Conservation (phyloP, 176 grass and related monocot genomes). For the Triticum dicoccoides region DNA sequence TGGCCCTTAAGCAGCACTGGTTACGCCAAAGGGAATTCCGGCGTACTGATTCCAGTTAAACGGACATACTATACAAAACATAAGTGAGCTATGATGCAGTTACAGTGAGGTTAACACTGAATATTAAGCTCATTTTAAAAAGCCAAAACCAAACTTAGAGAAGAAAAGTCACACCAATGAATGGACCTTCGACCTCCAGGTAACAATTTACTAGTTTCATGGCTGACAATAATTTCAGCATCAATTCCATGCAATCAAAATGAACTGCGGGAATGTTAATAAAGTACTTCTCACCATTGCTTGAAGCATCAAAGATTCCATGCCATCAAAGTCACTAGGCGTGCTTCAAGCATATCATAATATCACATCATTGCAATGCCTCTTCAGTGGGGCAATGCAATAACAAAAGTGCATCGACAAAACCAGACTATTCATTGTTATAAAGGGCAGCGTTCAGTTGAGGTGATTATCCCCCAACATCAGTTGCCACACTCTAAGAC, state of each 20-base stretch:
- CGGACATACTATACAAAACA: no score
- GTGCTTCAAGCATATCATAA: neutral
- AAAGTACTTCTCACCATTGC: neutral
- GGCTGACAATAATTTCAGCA: neutral
- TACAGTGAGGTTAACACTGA: no score
- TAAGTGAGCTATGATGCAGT: no score
- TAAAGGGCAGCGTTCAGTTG: neutral
- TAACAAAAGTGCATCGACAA: neutral
- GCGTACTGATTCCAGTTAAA: no score
- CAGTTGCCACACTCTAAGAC: neutral
- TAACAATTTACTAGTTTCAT: neutral
- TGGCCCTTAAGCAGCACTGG: no score
- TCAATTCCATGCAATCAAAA: neutral
- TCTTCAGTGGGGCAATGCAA: neutral
- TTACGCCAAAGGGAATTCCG: no score
- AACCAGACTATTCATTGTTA: neutral
- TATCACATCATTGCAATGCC: slow-evolving; percentile 1
- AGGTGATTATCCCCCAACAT: neutral
- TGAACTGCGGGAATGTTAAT: neutral
- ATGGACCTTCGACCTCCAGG: no score
- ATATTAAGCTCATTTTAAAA: no score
- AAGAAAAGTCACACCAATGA: no score
- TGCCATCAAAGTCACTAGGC: neutral
- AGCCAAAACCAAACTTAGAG: no score
- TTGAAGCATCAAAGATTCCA: neutral